These are phyloP conservation scores for Ulota crispa DNA, from an alignment of 225 moss, liverwort and hornwort genomes.

Conservation along the genomic window DNA sequence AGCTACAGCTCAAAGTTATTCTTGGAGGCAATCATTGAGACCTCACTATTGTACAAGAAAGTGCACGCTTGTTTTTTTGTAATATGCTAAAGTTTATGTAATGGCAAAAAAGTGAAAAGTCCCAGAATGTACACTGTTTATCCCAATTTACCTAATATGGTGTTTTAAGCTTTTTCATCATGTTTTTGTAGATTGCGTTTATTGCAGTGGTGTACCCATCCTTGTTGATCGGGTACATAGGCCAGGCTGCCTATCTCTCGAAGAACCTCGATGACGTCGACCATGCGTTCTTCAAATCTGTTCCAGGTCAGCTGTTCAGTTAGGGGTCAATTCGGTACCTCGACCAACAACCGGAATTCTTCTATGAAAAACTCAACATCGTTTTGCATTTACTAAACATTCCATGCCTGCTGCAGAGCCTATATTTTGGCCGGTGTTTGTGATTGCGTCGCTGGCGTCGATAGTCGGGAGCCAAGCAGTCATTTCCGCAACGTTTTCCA, in stretches of 20 bases:
- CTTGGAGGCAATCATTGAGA: too few relatives aligned
- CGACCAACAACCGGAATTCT: background rate
- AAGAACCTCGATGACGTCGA: conserved; percentile 52
- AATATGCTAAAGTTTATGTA: too few relatives aligned
- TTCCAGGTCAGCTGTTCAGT: conserved; percentile 41
- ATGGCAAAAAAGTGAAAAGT: too few relatives aligned
- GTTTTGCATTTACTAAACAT: background rate
- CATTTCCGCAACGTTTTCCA: conserved; percentile 52
- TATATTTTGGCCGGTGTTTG: conserved; percentile 50
- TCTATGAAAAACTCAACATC: background rate
- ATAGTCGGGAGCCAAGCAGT: conserved; percentile 55
- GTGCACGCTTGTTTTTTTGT: too few relatives aligned
- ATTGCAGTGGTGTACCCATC: conserved; percentile 70
- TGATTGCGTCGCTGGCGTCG: conserved; percentile 38
- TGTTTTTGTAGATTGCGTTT: conserved; percentile 67
- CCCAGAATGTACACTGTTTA: too few relatives aligned
- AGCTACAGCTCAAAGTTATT: too few relatives aligned
- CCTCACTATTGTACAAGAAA: too few relatives aligned
- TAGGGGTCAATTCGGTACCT: background rate
- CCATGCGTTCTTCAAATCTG: conserved; percentile 61
- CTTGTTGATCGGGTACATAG: conserved; percentile 75
- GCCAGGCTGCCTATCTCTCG: conserved; percentile 77
- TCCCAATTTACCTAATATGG: too few relatives aligned
- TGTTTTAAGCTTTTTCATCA: background rate
- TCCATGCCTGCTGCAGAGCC: conserved; percentile 24